These are phyloP conservation scores for Ramaria sp. DNA, from an alignment of 768 basidiomycete species.

Conservation along the genomic window DNA sequence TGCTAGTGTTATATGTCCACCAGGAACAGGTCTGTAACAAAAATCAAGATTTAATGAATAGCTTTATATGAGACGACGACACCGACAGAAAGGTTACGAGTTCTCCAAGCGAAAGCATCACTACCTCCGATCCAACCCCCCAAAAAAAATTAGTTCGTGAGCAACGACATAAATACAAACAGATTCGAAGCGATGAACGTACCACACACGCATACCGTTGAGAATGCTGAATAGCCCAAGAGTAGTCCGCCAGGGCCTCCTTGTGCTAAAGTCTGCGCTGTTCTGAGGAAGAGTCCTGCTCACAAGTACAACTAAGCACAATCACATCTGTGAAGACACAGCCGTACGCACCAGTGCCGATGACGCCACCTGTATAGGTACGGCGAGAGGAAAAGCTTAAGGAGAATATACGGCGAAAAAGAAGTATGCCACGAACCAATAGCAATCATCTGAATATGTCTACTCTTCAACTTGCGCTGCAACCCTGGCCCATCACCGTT, in stretches of 20 bases:
- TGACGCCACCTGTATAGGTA: background rate
- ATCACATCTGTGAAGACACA: background rate
- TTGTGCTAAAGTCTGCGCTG: constrained; percentile 34
- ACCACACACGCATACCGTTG: constrained; percentile 58
- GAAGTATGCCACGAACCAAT: background rate
- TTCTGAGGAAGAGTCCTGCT: constrained; percentile 34
- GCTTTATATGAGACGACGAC: background rate
- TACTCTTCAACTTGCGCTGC: background rate
- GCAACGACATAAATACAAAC: background rate
- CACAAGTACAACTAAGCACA: background rate
- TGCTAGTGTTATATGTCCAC: constrained; percentile 72
- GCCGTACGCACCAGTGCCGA: background rate
- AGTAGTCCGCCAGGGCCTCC: constrained; percentile 71
- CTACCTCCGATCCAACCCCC: background rate
- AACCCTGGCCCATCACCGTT: background rate
- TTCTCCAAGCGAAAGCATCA: constrained; percentile 33
- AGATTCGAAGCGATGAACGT: no score
- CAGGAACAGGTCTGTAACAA: constrained; percentile 43
- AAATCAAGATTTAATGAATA: background rate
- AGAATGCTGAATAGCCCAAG: constrained; percentile 56
- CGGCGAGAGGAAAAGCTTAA: background rate
- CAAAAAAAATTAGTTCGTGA: background rate
- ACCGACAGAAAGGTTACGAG: constrained; percentile 56
- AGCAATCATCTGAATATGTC: constrained; percentile 1
- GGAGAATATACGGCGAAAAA: background rate